phyloP scores from a whole-genome alignment of 2,329 filamentous ascomycete genomes.

The Aspergillus sp. region DNA sequence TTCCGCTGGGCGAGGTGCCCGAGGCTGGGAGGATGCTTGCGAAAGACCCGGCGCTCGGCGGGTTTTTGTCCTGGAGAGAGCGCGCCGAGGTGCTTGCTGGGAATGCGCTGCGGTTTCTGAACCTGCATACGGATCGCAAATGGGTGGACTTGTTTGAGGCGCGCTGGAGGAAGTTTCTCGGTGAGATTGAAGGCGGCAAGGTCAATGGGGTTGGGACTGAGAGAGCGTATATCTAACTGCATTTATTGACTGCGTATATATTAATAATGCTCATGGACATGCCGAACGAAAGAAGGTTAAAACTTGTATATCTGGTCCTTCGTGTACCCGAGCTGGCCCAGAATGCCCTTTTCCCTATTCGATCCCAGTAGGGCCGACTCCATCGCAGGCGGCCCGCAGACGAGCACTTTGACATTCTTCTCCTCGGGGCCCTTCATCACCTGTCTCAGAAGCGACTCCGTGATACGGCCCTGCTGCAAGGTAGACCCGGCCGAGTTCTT shows the following conservation, averaged over 20 bases:
- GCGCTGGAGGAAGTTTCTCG: neutral
- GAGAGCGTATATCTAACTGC: too few species aligned
- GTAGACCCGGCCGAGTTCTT: slow-evolving; percentile 24
- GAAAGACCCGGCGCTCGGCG: slow-evolving; percentile 6
- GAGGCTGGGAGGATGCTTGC: slow-evolving; percentile 11
- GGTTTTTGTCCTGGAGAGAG: slow-evolving; percentile 7
- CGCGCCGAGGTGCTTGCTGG: slow-evolving; percentile 11
- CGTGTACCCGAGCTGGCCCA: slow-evolving; percentile 32
- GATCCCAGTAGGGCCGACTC: slow-evolving; percentile 37
- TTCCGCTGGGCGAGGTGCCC: slow-evolving; percentile 13
- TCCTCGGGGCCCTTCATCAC: slow-evolving; percentile 33
- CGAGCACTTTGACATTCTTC: slow-evolving; percentile 50
- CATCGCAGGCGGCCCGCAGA: slow-evolving; percentile 62
- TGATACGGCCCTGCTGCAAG: slow-evolving; percentile 49
- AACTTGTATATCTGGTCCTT: slow-evolving; percentile 1
- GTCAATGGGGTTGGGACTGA: too few species aligned
- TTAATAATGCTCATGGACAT: too few species aligned
- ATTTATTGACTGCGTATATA: neutral
- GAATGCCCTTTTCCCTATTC: slow-evolving; percentile 35
- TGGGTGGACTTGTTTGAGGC: neutral
- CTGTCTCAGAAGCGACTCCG: slow-evolving; percentile 46
- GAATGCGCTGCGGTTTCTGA: slow-evolving; percentile 12
- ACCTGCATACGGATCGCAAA: neutral
- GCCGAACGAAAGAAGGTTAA: neutral
- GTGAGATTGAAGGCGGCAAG: too few species aligned